Base-by-base conservation (phyloP, 2,329 filamentous ascomycete species). In the Saccharata proteae region DNA sequence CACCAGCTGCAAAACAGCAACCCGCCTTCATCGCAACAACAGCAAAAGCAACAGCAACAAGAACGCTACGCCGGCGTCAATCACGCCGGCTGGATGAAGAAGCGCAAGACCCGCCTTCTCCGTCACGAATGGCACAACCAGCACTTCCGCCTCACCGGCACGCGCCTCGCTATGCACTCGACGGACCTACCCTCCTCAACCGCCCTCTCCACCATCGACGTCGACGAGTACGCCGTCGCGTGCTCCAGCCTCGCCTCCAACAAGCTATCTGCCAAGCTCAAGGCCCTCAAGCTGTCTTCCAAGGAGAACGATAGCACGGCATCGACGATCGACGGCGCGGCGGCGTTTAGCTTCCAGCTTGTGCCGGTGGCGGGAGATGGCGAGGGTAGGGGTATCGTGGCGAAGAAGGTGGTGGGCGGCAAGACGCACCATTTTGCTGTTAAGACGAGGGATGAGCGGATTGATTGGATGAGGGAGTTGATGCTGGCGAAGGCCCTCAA, bases 361-460 rank as follows among this genome's bases (percentile, higher is more conserved):
- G 75, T 92, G 36, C 37, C 37, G 14, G 26, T 61, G 64, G 1
- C 43, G 52, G 35, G 59, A 51, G 40, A 65, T 52, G 41, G 57
- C 47, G 35, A 61, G 42, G 32, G 31, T 15, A 28, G 71, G 66
- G 17, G 26, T 16, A 26, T 30, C 5, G 29, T 35, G 5, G 69
- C 25, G 35, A 36, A 24, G 34, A 37, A 30, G 27, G 38, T 48
- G 34, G 72, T 71, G 34, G 74, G 70, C 8, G 74, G 74, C 45
- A 94, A 93, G 67, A 80, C 82, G 26, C 88, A 96, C 49, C 84
- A 96, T 53, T 96, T 96, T 52, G 83, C 88, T 0, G 88, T 94
- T 44, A 80, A 79, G 59, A 74, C 68, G 46, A 72, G 85, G 10
- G 83, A 94, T 49, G 82, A 94, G 52, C 72, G 88, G 39, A 94